Evolutionary conservation across 2,329 filamentous ascomycete genomes (phyloP).

Genomic region (Bipolaris cookei): DNA sequence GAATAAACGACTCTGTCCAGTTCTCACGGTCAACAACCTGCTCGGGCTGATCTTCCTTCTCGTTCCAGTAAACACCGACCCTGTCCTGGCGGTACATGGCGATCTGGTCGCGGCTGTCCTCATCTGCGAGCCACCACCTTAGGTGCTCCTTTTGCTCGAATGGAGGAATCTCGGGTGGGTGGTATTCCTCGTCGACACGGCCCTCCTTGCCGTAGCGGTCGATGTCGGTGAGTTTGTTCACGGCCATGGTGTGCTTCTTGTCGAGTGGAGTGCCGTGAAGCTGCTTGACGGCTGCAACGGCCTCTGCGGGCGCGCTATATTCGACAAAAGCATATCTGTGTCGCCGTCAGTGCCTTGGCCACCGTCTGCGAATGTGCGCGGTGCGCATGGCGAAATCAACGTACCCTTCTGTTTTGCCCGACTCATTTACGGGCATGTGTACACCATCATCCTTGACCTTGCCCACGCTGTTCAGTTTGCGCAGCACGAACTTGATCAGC

Average conservation of each 20-base stretch:
- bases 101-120: slow-evolving; percentile 91
- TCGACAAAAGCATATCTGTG: slow-evolving; percentile 94
- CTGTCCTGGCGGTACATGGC: slow-evolving; percentile 91
- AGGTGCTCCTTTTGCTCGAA: slow-evolving; percentile 95
- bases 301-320: slow-evolving; percentile 89
- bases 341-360: slow-evolving; percentile 23
- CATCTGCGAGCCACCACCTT: slow-evolving; percentile 89
- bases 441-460: slow-evolving; percentile 85
- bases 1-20: slow-evolving; percentile 98
- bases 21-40: slow-evolving; percentile 87
- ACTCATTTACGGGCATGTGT: slow-evolving; percentile 90
- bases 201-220: slow-evolving; percentile 95
- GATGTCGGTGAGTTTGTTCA: slow-evolving; percentile 98
- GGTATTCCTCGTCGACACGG: slow-evolving; percentile 89
- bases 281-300: slow-evolving; percentile 84
- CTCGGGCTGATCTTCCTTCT: slow-evolving; percentile 89
- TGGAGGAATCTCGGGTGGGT: slow-evolving; percentile 77
- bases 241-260: slow-evolving; percentile 92
- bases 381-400: slow-evolving; percentile 38
- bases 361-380: not conserved
- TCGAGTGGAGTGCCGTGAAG: slow-evolving; percentile 88
- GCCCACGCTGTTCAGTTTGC: slow-evolving; percentile 87
- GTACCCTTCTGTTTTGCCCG: slow-evolving; percentile 85
- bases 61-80: slow-evolving; percentile 98
- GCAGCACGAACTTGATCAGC: slow-evolving; percentile 93